Evolutionary conservation across 2,329 filamentous ascomycete genomes (phyloP).

Genomic region (Harringtonia aguacate): DNA sequence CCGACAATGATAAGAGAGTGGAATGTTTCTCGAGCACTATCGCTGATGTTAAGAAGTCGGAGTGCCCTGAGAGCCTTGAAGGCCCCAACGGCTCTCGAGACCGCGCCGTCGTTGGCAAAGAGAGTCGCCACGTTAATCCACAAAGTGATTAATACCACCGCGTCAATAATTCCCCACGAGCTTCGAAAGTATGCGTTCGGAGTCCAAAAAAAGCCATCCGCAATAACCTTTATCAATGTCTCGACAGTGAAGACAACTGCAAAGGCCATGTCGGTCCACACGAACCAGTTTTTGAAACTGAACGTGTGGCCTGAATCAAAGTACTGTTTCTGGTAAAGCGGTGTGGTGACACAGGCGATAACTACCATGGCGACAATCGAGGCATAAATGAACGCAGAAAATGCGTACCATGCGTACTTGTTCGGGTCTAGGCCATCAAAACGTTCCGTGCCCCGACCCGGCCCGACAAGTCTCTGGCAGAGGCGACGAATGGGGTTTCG

Average conservation of each 20-base stretch:
- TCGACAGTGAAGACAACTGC: slow-evolving; percentile 78
- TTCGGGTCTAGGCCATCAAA: slow-evolving; percentile 86
- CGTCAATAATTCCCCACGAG: slow-evolving; percentile 95
- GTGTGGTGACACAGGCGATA: slow-evolving; percentile 87
- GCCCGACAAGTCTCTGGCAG: slow-evolving; percentile 85
- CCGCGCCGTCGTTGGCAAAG: slow-evolving; percentile 67
- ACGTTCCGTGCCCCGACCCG: slow-evolving; percentile 75
- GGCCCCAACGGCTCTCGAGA: slow-evolving; percentile 84
- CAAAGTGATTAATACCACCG: slow-evolving; percentile 78
- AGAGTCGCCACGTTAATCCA: slow-evolving; percentile 91
- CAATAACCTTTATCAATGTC: slow-evolving; percentile 82
- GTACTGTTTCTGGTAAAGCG: slow-evolving; percentile 85
- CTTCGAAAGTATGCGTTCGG: slow-evolving; percentile 95
- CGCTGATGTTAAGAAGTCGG: slow-evolving; percentile 86
- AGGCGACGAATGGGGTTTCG: slow-evolving; percentile 66
- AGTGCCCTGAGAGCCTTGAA: slow-evolving; percentile 94
- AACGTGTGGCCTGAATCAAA: slow-evolving; percentile 49
- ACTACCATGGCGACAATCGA: slow-evolving; percentile 97
- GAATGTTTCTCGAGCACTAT: slow-evolving; percentile 91
- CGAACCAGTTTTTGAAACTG: slow-evolving; percentile 75
- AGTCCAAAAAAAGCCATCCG: slow-evolving; percentile 92
- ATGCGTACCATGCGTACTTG: slow-evolving; percentile 81
- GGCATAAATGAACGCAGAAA: slow-evolving; percentile 88
- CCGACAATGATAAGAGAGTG: slow-evolving; percentile 92
- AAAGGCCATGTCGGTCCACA: slow-evolving; percentile 87